Base-by-base conservation (phyloP, 306 rosid species). In the Castanospermum australe region DNA sequence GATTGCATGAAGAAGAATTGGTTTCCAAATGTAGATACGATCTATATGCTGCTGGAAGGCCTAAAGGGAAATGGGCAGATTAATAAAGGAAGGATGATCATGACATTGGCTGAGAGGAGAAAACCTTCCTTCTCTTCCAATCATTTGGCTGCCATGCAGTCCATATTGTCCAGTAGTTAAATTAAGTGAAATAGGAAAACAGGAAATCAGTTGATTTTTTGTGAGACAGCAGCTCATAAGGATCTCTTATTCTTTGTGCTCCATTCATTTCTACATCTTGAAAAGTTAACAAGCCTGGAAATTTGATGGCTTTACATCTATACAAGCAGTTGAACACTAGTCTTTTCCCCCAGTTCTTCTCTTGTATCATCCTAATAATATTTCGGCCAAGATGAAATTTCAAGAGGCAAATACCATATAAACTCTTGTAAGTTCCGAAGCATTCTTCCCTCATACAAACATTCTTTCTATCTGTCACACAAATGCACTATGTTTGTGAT, bases 21-120 rank as follows among this genome's bases (percentile, higher is more conserved):
- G 97, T 89, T 84, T 73, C 93, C 92, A 4, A 81, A 82, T 75
- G 67, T 90, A 25, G 85, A 85, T 79, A 90, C 97, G 17, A 80
- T 90, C 79, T 79, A 56, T 81, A 20, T 61, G 78, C 84, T 92
- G 82, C 77, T 92, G 18, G 72, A 84, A 81, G 91, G 91, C 77
- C 90, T 92, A 12, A 84, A 75, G 82, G 83, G 76, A 85, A 86
- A 7, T 70, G 90, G 79, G 52, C 81, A 84, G 75, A 59, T 85
- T 84, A 75, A 61, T 32, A 82, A 82, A 87, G 93, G 85, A 30
- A 61, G 56, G 65, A 32, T 21, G 7, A 85, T 90, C 24, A 32
- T 92, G 79, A 35, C 18, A 4, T 84, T 89, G 87, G 91, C 83
- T 66, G 51, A 65, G 73, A 83, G 55, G 59, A 87, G 88, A 86